phyloP scores from a whole-genome alignment of 2,329 filamentous ascomycete genomes.

The Monosporascus sp. region DNA sequence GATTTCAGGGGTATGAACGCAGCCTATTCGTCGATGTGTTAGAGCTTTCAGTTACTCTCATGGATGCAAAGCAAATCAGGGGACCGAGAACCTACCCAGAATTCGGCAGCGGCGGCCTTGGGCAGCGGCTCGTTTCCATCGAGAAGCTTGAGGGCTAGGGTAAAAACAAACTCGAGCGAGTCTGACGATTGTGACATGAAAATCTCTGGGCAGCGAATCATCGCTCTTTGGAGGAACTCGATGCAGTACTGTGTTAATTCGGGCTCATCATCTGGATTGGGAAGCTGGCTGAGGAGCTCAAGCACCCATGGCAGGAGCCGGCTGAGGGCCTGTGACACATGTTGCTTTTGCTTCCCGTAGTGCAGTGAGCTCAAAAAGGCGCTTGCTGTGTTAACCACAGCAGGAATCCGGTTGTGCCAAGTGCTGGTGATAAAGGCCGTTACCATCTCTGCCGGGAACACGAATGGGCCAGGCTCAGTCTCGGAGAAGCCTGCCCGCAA shows the following conservation, averaged over 20 bases:
- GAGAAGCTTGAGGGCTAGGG: conserved; percentile 66
- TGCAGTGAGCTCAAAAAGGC: conserved; percentile 60
- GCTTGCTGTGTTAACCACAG: conserved; percentile 65
- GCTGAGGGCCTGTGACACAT: conserved; percentile 43
- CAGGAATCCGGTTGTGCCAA: conserved; percentile 59
- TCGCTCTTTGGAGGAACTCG: conserved; percentile 61
- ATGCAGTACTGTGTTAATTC: conserved; percentile 70
- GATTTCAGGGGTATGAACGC: conserved; percentile 46
- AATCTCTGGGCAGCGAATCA: conserved; percentile 55
- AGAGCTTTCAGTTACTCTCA: conserved; percentile 1
- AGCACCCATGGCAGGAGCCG: conserved; percentile 57
- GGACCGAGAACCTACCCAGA: conserved; percentile 55
- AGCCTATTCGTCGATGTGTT: conserved; percentile 31
- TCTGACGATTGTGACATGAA: conserved; percentile 55
- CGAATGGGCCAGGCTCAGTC: conserved; percentile 67
- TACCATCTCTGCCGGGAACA: conserved; percentile 62
- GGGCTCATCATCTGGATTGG: conserved; percentile 58
- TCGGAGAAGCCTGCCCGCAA: conserved; percentile 73
- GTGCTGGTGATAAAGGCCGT: conserved; percentile 58
- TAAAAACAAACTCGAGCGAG: conserved; percentile 60
- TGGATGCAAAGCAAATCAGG: not conserved
- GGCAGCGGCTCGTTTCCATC: conserved; percentile 68
- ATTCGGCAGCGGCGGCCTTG: conserved; percentile 66
- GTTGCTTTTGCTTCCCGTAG: conserved; percentile 33
- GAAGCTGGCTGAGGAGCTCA: conserved; percentile 55